Conservation (phyloP, 2,329 filamentous ascomycete species). For the Fusarium pininemorale region DNA sequence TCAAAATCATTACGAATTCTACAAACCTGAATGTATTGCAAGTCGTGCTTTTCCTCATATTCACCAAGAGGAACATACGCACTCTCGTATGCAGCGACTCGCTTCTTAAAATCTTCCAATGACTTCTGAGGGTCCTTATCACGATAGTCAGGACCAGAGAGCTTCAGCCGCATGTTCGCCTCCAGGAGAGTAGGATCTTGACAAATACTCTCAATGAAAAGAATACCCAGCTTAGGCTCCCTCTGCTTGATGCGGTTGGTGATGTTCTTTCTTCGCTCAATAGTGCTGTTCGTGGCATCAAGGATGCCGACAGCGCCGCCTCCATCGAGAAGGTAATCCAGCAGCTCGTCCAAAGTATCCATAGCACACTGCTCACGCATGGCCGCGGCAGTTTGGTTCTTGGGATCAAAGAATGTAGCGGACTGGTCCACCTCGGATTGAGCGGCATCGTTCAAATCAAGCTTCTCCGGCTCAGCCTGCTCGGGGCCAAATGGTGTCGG, state of each 20-base stretch:
- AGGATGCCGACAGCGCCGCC: slow-evolving; percentile 93
- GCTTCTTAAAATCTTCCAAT: slow-evolving; percentile 89
- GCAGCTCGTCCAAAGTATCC: slow-evolving; percentile 88
- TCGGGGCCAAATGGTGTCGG: slow-evolving; percentile 48
- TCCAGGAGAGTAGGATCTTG: slow-evolving; percentile 85
- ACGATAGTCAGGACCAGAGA: slow-evolving; percentile 94
- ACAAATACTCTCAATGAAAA: slow-evolving; percentile 96
- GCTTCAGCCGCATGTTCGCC: slow-evolving; percentile 96
- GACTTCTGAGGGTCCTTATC: slow-evolving; percentile 90
- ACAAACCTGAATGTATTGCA: slow-evolving; percentile 86
- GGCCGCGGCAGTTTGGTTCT: slow-evolving; percentile 82
- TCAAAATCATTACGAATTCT: background rate
- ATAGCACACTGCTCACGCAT: slow-evolving; percentile 92
- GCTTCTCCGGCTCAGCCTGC: slow-evolving; percentile 50
- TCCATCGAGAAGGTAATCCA: slow-evolving; percentile 85
- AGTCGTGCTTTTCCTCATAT: slow-evolving; percentile 87
- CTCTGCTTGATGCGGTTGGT: slow-evolving; percentile 83
- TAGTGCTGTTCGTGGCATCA: slow-evolving; percentile 96
- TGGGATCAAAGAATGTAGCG: slow-evolving; percentile 92
- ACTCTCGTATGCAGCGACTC: slow-evolving; percentile 92
- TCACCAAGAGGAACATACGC: slow-evolving; percentile 91
- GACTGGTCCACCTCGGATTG: slow-evolving; percentile 79
- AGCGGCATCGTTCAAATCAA: slow-evolving; percentile 47
- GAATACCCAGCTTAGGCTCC: slow-evolving; percentile 87
- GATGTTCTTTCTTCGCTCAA: slow-evolving; percentile 82